Evolutionary conservation across 306 rosid species (phyloP).

Genomic region (Cotoneaster glaucophyllus): DNA sequence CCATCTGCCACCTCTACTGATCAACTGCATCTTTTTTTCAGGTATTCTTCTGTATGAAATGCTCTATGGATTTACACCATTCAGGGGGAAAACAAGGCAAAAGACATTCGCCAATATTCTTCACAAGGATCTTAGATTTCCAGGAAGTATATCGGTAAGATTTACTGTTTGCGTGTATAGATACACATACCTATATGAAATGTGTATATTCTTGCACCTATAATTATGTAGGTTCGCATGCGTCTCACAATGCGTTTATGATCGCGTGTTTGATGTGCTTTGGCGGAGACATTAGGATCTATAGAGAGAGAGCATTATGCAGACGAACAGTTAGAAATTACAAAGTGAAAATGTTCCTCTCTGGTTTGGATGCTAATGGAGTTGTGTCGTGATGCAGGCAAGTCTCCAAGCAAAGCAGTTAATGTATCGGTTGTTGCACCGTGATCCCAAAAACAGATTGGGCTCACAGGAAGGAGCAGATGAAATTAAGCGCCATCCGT

Average conservation of each 20-base stretch:
- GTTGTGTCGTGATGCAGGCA: constrained; percentile 44
- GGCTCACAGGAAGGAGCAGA: constrained; percentile 80
- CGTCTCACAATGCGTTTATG: background rate
- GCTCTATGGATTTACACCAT: constrained; percentile 90
- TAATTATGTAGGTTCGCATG: background rate
- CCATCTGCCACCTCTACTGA: background rate
- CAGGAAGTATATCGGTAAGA: constrained; percentile 66
- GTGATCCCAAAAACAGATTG: constrained; percentile 80
- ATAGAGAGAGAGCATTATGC: too few species aligned
- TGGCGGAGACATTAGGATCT: background rate
- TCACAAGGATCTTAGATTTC: constrained; percentile 92
- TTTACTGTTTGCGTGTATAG: background rate
- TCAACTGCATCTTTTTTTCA: constrained; percentile 12
- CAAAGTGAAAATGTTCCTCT: background rate
- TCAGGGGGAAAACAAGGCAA: constrained; percentile 90
- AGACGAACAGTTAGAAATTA: background rate
- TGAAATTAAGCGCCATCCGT: constrained; percentile 77
- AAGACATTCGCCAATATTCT: constrained; percentile 87
- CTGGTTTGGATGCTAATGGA: constrained; percentile 4
- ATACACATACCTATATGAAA: background rate
- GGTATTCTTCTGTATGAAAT: constrained; percentile 89
- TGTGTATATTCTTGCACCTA: background rate
- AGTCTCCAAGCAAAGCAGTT: constrained; percentile 71
- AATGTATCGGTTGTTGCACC: constrained; percentile 64
- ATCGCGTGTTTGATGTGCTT: background rate